These are phyloP conservation scores for Boletus tomentosulus DNA, from an alignment of 768 basidiomycete species.

Conservation along the genomic window DNA sequence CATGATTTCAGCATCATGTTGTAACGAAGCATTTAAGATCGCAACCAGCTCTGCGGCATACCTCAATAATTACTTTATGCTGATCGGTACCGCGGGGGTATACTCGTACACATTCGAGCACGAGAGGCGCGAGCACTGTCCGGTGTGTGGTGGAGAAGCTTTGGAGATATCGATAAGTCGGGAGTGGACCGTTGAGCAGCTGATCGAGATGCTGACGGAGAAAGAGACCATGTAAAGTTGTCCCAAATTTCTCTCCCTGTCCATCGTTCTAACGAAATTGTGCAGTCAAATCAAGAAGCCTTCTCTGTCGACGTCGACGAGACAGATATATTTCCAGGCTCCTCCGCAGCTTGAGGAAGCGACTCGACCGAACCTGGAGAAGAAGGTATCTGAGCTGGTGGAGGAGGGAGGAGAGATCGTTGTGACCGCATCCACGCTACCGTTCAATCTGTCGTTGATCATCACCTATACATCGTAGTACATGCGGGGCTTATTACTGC, in stretches of 20 bases:
- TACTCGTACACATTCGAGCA: conserved; percentile 98
- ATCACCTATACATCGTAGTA: conserved; percentile 47
- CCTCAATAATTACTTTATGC: conserved; percentile 97
- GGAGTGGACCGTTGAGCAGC: conserved; percentile 75
- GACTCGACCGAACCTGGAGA: conserved; percentile 88
- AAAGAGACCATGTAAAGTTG: conserved; percentile 81
- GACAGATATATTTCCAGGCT: conserved; percentile 88
- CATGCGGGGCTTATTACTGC: neutral
- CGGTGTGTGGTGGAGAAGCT: conserved; percentile 93
- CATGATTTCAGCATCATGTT: conserved; percentile 73
- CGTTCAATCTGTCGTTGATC: conserved; percentile 76
- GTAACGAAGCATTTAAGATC: conserved; percentile 99
- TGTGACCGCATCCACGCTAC: conserved; percentile 85
- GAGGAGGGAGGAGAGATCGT: conserved; percentile 71
- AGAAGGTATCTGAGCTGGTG: conserved; percentile 80
- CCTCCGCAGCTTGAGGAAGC: conserved; percentile 87
- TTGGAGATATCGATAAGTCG: conserved; percentile 66
- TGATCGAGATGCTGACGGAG: conserved; percentile 86
- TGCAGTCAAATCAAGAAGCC: conserved; percentile 94
- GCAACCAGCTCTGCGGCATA: conserved; percentile 93
- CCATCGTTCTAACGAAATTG: neutral
- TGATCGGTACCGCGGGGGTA: conserved; percentile 93
- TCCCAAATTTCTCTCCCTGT: conserved; percentile 2
- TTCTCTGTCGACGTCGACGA: conserved; percentile 72
- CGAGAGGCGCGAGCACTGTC: conserved; percentile 89